Base-by-base conservation (phyloP, 2,329 filamentous ascomycete genomes). In the Penicillium sp. region DNA sequence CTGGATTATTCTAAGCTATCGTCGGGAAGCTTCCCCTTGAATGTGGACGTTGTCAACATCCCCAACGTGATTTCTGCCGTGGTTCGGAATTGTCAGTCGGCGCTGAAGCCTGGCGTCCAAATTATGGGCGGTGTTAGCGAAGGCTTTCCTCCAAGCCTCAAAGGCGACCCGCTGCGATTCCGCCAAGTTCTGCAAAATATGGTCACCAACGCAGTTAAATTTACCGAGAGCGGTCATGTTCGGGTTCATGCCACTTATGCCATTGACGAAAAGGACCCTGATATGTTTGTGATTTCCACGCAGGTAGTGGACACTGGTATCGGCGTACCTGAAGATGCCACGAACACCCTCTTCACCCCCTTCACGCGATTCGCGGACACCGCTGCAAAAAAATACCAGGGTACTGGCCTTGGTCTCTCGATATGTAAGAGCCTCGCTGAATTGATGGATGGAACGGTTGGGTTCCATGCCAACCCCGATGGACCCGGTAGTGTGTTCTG, bases 1-100 rank as follows among this genome's bases (percentile, higher is more conserved):
- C 71, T 84, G n/a, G 81, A 84, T 64, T 83, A 81, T 59, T 82
- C 80, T 9, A 83, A 83, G 56, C 69, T 83, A 6, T 75, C 77
- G 0, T 79, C 79, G 0, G 78, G 79, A n/a, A 75, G 72, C 32
- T 80, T 83, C 52, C 77, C 78, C 2, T 71, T 83, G 46, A 76
- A 71, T 42, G 64, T 76, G 13, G 77, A 80, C 56, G 66, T 76
- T 29, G 66, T 83, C 50, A 70, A 73, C 54, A 66, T 82, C 37
- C 59, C 62, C 34, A 59, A 57, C n/a, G 59, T 70, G 45, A 64
- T 78, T 15, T 67, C 67, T 2, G 75, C 76, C 0, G 75, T 82
- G 2, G 65, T 77, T 17, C 73, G 77, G 22, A 75, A 74, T 52
- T 75, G 75, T 44, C 72, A 77, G 53, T 67, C 71, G 1, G 68